phyloP scores from a whole-genome alignment of 805 yeast genomes.

The Isabelozyma gotoi region DNA sequence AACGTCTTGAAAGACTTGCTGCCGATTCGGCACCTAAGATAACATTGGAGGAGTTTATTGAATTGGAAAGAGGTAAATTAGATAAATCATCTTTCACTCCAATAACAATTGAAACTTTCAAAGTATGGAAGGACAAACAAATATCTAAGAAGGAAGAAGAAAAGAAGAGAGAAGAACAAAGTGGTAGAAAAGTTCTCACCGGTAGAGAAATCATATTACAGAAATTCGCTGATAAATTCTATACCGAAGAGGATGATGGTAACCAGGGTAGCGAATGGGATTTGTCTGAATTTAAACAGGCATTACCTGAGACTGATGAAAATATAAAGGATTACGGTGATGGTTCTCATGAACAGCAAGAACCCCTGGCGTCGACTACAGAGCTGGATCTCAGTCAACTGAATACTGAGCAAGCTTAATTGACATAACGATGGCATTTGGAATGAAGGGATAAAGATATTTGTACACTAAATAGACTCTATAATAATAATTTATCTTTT shows the following conservation, averaged over 20 bases:
- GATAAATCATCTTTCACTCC: constrained; percentile 80
- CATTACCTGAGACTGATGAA: constrained; percentile 48
- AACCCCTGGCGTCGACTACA: constrained; percentile 3
- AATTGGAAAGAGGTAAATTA: constrained; percentile 83
- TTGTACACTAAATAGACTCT: neutral
- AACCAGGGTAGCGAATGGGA: constrained; percentile 55
- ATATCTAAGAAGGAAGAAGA: constrained; percentile 51
- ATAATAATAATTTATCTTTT: neutral
- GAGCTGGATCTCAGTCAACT: no score
- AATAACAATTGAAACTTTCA: constrained; percentile 77
- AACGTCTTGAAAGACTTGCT: constrained; percentile 83
- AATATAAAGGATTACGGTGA: constrained; percentile 74
- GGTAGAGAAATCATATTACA: constrained; percentile 71
- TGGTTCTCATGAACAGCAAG: constrained; percentile 33
- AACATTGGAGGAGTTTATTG: constrained; percentile 93
- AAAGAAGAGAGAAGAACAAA: constrained; percentile 28
- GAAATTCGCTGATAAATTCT: constrained; percentile 56
- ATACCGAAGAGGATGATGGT: constrained; percentile 47
- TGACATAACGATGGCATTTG: neutral
- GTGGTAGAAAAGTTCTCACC: constrained; percentile 49
- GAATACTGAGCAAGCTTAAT: no score
- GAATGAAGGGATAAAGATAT: neutral
- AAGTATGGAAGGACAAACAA: constrained; percentile 78
- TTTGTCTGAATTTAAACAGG: constrained; percentile 55
- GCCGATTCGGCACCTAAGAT: constrained; percentile 83